phyloP scores from a whole-genome alignment of 495 filamentous ascomycete genomes.

The Neurospora terricola region DNA sequence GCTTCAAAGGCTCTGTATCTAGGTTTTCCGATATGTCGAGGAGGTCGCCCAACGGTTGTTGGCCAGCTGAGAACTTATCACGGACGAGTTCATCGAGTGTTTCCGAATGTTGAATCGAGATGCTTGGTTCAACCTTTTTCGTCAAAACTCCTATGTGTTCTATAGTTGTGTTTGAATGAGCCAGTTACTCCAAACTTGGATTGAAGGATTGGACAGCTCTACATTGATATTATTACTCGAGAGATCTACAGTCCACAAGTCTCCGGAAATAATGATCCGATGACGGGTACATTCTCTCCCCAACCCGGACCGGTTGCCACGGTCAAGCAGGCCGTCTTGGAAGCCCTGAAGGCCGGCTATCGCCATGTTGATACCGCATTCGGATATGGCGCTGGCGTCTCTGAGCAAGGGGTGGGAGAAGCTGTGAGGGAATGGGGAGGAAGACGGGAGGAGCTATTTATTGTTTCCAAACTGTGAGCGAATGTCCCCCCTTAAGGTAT shows the following conservation, averaged over 20 bases:
- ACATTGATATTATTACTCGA: too few relatives aligned
- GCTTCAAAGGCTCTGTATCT: neutral
- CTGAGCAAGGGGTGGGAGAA: slow-evolving; percentile 31
- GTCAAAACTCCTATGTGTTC: too few relatives aligned
- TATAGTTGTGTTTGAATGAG: too few relatives aligned
- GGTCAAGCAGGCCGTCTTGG: slow-evolving; percentile 24
- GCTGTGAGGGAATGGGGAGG: slow-evolving; percentile 29
- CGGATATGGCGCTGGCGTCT: slow-evolving; percentile 21
- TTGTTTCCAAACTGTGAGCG: slow-evolving; percentile 28
- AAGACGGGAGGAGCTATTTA: slow-evolving; percentile 25
- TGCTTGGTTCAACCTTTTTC: neutral
- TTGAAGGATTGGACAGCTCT: too few relatives aligned
- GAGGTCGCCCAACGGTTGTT: neutral
- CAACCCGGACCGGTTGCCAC: slow-evolving; percentile 11
- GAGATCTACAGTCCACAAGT: neutral
- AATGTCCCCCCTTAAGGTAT: neutral
- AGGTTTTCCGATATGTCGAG: neutral
- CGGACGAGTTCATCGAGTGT: neutral
- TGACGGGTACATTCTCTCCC: slow-evolving; percentile 16
- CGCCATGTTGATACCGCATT: slow-evolving; percentile 31
- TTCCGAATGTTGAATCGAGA: neutral
- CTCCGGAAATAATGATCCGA: neutral
- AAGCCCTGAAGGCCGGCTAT: slow-evolving; percentile 26
- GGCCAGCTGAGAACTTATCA: neutral
- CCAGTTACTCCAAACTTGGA: too few relatives aligned